Evolutionary conservation across 2,329 filamentous ascomycete genomes (phyloP), one percentile per base, ranked within the genome.

Genomic region (Acrodontium crateriforme): DNA sequence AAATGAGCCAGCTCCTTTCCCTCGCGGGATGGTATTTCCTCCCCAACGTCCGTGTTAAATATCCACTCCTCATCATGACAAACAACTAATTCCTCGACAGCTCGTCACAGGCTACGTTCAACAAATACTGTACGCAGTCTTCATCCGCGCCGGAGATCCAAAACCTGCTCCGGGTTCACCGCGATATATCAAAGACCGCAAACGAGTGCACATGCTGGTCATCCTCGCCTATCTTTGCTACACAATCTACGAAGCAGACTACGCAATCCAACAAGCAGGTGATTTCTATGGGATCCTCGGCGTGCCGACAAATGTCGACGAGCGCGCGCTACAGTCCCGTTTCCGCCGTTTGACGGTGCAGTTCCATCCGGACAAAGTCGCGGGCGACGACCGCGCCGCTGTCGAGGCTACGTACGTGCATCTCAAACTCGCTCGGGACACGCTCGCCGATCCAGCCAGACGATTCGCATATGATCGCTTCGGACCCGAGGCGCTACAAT

Each of bases 401-500:
- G 45, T 54, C 9, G 62, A 68, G 30, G 44, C 48, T 45, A 67
- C 76, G 55, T 95, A 92, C 55, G 73, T 94, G 25, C 74, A 79
- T 45, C 67, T 95, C 45, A 87, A 85, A 60, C 62, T 74, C 24
- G 84, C 83, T 5, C 72, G 82, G 46, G 89, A 95, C 45, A 81
- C 77, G 1, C 69, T 94, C 10, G 59, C 72, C n/a, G 74, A 89
- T 47, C 71, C 79, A 2, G 74, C 72, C 1, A 74, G 70, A 46
- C 69, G 83, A 31, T 92, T 89, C 51, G 84, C 82, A 6, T 94
- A 94, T 56, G 83, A 93, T 50, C 74, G 83, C 25, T 84, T 93
- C 51, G 85, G 85, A 0, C 76, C 81, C 1, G 71, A 72, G 16
- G 65, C 85, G 12, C 53, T 77, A 9, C 50, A 53, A 6, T 87